Base-by-base conservation (phyloP, 2,329 filamentous ascomycete species). In the Penicillium sp. region DNA sequence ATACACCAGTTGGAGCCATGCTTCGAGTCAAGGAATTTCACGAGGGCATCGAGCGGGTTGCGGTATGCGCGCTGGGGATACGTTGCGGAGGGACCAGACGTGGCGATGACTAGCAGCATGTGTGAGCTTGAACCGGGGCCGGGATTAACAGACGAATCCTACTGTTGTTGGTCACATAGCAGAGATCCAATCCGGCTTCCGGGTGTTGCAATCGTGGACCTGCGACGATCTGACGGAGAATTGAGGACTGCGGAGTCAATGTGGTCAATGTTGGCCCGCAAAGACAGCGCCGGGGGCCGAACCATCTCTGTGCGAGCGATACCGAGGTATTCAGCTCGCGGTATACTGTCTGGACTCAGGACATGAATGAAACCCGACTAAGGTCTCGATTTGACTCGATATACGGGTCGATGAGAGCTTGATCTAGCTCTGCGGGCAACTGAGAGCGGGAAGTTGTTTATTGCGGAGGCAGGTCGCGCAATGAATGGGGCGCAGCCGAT, bases 61-160 rank as follows among this genome's bases (percentile, higher is more conserved):
- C 93, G 87, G 69, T 97, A 98, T 45, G 88, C 89, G 49, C 86
- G 82, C 63, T 94, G 84, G 0, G 93, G 91, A 60, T 94, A 96
- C 13, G 87, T 89, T 48, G 86, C 84, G 11, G 84, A 87, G 1
- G 93, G 93, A 4, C 93, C 91, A 5, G 91, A 97, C 26, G 90
- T 95, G 46, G 69, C 75, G 52, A 80, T 77, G 50, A 83, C 75
- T 77, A 33, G 26, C 10, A 34, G 6, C 17, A 13, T 11, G 25
- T 14, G 19, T 11, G 16, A 19, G 19, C 13, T 15, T 8, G 38
- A 13, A 16, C 4, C 19, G 14, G 4, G 11, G 2, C 19, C 14
- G 4, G 15, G 27, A 23, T 7, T 8, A 4, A 21, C 16, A 2
- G 20, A 35, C 29, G 8, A 30, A 17, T 34, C 41, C 55, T 54